These are phyloP conservation scores for Torrubiella hemipterigena DNA, from an alignment of 2,329 filamentous ascomycete species.

Conservation along the genomic window DNA sequence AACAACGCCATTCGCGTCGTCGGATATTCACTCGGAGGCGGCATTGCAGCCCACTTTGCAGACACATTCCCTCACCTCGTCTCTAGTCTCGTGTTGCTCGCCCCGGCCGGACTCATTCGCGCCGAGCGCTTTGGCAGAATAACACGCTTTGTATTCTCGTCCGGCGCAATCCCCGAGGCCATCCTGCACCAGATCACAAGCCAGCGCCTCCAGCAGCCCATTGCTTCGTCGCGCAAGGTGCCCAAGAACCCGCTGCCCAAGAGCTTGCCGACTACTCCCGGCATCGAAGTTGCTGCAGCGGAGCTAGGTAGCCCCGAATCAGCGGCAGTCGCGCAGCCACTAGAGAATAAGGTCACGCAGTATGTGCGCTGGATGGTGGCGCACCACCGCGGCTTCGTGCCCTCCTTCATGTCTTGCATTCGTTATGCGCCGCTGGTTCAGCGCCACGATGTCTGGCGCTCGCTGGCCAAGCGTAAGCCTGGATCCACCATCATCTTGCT, in stretches of 20 bases:
- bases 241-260: constrained; percentile 5
- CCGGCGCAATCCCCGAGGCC: constrained; percentile 39
- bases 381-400: constrained; percentile 45
- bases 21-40: constrained; percentile 76
- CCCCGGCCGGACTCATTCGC: constrained; percentile 64
- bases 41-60: constrained; percentile 63
- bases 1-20: constrained; percentile 48
- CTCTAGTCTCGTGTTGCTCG: constrained; percentile 60
- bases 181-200: constrained; percentile 36
- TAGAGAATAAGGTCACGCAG: constrained; percentile 34
- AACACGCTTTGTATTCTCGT: constrained; percentile 40
- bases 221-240: constrained; percentile 25
- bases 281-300: constrained; percentile 27
- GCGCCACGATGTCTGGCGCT: constrained; percentile 37
- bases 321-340: constrained; percentile 17
- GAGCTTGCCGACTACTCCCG: constrained; percentile 13
- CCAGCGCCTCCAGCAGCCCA: constrained; percentile 35
- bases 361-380: constrained; percentile 48
- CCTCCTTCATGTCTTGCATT: constrained; percentile 47
- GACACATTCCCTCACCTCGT: constrained; percentile 61
- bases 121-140: constrained; percentile 36
- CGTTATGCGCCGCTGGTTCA: constrained; percentile 39
- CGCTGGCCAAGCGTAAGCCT: constrained; percentile 27
- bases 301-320: constrained; percentile 22
- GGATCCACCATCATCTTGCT: constrained; percentile 39